These are phyloP conservation scores for Ceratobasidium sp. DNA, from an alignment of 1,284 basidiomycete species.

Conservation along the genomic window DNA sequence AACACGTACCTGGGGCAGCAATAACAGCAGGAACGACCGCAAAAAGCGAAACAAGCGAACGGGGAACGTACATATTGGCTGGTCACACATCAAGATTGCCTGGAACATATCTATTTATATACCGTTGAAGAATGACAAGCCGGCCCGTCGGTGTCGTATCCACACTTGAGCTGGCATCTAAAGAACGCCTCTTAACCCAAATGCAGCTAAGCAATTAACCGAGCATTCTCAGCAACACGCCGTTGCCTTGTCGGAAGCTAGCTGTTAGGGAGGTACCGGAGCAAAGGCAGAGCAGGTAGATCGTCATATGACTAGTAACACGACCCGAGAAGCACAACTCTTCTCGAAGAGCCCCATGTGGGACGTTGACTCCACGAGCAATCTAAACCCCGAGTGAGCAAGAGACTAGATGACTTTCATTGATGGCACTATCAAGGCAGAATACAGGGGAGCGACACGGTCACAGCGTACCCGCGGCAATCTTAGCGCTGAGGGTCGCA, in stretches of 20 bases:
- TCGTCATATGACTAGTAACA: constrained; percentile 21
- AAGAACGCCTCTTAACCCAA: neutral
- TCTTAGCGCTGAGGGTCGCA: constrained; percentile 28
- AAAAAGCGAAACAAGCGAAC: constrained; percentile 11
- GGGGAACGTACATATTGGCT: constrained; percentile 8
- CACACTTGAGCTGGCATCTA: constrained; percentile 14
- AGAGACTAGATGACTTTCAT: too few relatives aligned
- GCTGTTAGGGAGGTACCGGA: constrained; percentile 9
- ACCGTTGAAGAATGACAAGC: neutral
- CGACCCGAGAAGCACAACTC: constrained; percentile 8
- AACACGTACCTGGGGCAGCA: constrained; percentile 26
- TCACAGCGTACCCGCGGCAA: constrained; percentile 33
- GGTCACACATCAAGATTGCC: too few relatives aligned
- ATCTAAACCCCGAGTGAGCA: too few relatives aligned
- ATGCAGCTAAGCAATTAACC: too few relatives aligned
- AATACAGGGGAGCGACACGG: too few relatives aligned
- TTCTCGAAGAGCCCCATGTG: constrained; percentile 32
- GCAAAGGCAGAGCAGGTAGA: too few relatives aligned
- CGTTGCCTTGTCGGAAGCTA: neutral
- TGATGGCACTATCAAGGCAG: too few relatives aligned
- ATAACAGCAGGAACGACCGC: constrained; percentile 17
- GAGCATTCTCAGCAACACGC: neutral
- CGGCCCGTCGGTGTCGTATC: constrained; percentile 18
- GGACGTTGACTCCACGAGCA: neutral
- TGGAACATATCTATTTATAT: constrained; percentile 1